A percentile compares a stretch with the other conserved stretches of the same genome.
phyloP scores from a whole-genome alignment of 2,329 filamentous ascomycete species.

The Amauroascus verrucosus region DNA sequence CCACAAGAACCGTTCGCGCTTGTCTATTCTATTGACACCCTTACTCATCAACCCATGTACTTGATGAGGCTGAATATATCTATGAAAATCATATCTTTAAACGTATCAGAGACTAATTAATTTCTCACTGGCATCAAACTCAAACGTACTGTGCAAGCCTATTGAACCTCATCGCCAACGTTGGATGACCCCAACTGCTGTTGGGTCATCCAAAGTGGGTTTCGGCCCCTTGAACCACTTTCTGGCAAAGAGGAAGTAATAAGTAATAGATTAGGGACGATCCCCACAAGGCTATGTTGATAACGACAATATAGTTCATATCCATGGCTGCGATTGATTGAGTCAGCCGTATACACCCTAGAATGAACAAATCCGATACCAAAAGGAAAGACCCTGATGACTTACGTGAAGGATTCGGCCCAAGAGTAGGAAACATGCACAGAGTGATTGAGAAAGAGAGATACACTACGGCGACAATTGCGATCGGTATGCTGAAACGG shows the following conservation, averaged over 20 bases:
- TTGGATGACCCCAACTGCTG: not conserved
- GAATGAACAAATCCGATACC: not conserved
- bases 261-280: conserved; percentile 48
- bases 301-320: conserved; percentile 57
- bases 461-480: conserved; percentile 45
- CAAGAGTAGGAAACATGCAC: conserved; percentile 49
- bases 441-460: conserved; percentile 47
- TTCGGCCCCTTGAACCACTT: conserved; percentile 54
- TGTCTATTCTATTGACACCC: no score
- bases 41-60: no score
- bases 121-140: no score
- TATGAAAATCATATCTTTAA: no score
- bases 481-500: conserved; percentile 42
- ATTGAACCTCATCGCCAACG: not conserved
- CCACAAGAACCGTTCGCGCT: no score
- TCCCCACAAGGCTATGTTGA: conserved; percentile 51
- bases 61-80: no score
- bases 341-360: not conserved
- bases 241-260: conserved; percentile 47
- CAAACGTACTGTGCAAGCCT: not conserved
- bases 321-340: conserved; percentile 26
- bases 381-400: not conserved
- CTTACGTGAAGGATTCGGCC: conserved; percentile 43
- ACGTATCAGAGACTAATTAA: no score
- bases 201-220: conserved; percentile 39